These are phyloP conservation scores for Alternaria longipes DNA, from an alignment of 2,329 filamentous ascomycete species.

Conservation along the genomic window DNA sequence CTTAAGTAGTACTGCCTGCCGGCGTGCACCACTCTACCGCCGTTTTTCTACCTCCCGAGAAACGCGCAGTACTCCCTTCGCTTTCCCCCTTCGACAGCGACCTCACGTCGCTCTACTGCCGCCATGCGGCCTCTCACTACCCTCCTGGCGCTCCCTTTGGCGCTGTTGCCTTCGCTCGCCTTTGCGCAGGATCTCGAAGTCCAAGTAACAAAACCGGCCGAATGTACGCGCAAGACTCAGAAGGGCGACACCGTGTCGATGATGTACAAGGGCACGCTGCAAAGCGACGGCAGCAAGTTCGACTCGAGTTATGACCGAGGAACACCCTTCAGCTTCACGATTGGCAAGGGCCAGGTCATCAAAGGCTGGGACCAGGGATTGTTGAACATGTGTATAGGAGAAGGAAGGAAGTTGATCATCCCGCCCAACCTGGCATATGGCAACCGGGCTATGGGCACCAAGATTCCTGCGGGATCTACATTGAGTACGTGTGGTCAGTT, in stretches of 20 bases:
- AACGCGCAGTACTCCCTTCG: slow-evolving; percentile 3
- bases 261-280: slow-evolving; percentile 61
- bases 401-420: slow-evolving; percentile 88
- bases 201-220: slow-evolving; percentile 53
- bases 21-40: slow-evolving; percentile 6
- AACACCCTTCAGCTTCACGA: slow-evolving; percentile 77
- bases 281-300: slow-evolving; percentile 76
- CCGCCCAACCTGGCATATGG: slow-evolving; percentile 90
- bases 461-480: slow-evolving; percentile 80
- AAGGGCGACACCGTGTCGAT: slow-evolving; percentile 59
- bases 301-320: slow-evolving; percentile 84
- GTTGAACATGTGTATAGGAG: slow-evolving; percentile 92
- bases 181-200: slow-evolving; percentile 48
- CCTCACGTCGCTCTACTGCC: slow-evolving; percentile 12
- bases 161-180: slow-evolving; percentile 33
- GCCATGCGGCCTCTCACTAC: slow-evolving; percentile 42
- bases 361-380: slow-evolving; percentile 94
- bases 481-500: slow-evolving; percentile 64
- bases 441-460: slow-evolving; percentile 70
- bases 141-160: slow-evolving; percentile 34
- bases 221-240: slow-evolving; percentile 56
- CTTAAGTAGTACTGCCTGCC: slow-evolving; percentile 8
- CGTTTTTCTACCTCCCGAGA: slow-evolving; percentile 8
- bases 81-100: background rate
- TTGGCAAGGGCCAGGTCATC: slow-evolving; percentile 87